Percentiles rank a stretch among this genome's conserved stretches.
Conservation (phyloP, 352 stramenopile species). For the Globisporangium cederbergense region DNA sequence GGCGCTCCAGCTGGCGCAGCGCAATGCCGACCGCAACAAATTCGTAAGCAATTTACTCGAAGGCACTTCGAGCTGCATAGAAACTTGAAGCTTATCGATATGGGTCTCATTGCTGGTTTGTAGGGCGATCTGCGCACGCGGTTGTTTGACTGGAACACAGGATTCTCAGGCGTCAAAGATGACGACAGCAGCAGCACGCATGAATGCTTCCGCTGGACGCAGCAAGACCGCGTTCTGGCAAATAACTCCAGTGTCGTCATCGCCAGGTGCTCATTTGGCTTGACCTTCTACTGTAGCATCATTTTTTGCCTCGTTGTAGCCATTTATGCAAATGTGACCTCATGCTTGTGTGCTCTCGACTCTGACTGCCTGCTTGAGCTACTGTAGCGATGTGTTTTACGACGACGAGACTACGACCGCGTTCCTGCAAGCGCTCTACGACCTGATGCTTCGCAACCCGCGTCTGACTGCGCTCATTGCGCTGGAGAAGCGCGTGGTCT, state of each 20-base stretch:
- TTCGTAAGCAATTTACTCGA: constrained; percentile 14
- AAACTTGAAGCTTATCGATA: too few relatives aligned
- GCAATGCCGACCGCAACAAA: constrained; percentile 34
- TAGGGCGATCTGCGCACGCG: constrained; percentile 26
- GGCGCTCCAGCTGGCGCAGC: constrained; percentile 28
- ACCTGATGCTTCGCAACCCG: constrained; percentile 32
- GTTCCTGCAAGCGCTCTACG: constrained; percentile 39
- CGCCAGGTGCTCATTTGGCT: constrained; percentile 26
- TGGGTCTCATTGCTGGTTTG: too few relatives aligned
- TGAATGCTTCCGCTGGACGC: constrained; percentile 24
- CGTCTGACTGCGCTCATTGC: constrained; percentile 28
- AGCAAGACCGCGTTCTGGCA: constrained; percentile 19
- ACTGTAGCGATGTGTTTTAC: constrained; percentile 61
- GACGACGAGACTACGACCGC: constrained; percentile 38
- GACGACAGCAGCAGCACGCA: neutral
- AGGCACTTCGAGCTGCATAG: too few relatives aligned
- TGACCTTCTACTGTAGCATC: neutral
- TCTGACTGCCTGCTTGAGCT: too few relatives aligned
- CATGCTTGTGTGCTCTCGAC: neutral
- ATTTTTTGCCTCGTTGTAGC: too few relatives aligned
- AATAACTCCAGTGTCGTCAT: constrained; percentile 24
- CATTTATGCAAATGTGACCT: too few relatives aligned
- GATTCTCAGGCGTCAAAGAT: constrained; percentile 8
- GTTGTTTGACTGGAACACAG: constrained; percentile 21
- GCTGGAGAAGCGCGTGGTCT: constrained; percentile 51